These are phyloP conservation scores for Rostrohypoxylon terebratum DNA, from an alignment of 495 filamentous ascomycete genomes.

Conservation along the genomic window DNA sequence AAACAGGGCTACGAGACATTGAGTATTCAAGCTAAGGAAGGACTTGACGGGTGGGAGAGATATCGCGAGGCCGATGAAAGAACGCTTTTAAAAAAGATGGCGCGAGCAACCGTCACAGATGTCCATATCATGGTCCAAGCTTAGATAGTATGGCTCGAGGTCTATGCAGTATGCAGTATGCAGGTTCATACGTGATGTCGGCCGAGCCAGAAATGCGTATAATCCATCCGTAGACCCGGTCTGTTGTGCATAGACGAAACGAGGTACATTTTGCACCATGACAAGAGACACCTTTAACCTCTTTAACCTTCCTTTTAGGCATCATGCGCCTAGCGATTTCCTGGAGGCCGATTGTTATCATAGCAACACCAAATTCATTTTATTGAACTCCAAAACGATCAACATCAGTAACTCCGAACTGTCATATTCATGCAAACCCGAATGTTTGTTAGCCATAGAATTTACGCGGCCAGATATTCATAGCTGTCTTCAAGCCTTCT, in stretches of 20 bases:
- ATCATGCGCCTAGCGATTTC: background rate
- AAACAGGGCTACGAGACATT: constrained; percentile 96
- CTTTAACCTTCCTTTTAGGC: background rate
- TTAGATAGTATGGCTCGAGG: constrained; percentile 22
- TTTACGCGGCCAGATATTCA: constrained; percentile 68
- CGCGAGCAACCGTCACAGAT: constrained; percentile 78
- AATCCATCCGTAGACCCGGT: background rate
- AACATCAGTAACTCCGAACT: background rate
- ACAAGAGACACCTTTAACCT: background rate
- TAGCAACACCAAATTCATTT: background rate
- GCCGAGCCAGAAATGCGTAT: background rate
- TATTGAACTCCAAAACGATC: background rate
- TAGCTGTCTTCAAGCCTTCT: constrained; percentile 63
- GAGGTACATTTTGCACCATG: background rate
- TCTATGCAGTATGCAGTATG: background rate
- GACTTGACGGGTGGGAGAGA: constrained; percentile 80
- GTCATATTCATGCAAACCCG: background rate
- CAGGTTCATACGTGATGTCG: background rate
- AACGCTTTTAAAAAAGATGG: constrained; percentile 85
- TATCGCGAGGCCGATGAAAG: constrained; percentile 83
- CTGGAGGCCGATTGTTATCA: background rate
- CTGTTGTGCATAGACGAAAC: background rate
- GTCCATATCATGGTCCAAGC: constrained; percentile 62
- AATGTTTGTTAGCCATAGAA: constrained; percentile 40
- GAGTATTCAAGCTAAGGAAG: constrained; percentile 85